phyloP scores from a whole-genome alignment of 169 alveolate genomes.

The Amoebophrya sp. region DNA sequence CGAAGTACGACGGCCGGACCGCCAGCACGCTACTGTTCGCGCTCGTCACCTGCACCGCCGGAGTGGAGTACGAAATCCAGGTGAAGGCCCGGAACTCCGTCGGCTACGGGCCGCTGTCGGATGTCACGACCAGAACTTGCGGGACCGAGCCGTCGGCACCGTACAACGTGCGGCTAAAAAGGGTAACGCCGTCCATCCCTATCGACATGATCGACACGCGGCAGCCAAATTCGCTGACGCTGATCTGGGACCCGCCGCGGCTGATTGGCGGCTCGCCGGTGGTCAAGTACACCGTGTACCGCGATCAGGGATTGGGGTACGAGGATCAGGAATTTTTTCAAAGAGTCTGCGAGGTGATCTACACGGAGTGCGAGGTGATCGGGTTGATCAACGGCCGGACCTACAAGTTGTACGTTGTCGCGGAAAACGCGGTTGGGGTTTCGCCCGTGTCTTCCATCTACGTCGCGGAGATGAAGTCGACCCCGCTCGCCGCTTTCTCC shows the following conservation, averaged over 20 bases:
- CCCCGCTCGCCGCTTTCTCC: background rate
- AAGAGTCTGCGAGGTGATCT: background rate
- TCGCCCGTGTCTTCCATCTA: background rate
- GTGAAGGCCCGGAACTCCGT: conserved; percentile 30
- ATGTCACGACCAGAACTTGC: background rate
- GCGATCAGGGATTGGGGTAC: background rate
- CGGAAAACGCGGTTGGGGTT: background rate
- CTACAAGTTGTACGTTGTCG: conserved; percentile 17
- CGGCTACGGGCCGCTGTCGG: background rate
- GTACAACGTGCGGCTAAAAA: background rate
- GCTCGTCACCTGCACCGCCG: background rate
- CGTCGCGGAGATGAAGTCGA: conserved; percentile 22
- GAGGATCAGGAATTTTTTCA: background rate
- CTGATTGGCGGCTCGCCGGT: background rate
- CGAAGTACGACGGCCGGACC: conserved; percentile 13
- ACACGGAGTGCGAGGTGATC: background rate
- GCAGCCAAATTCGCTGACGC: background rate
- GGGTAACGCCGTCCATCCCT: background rate
- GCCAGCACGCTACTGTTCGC: background rate
- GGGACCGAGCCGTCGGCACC: background rate
- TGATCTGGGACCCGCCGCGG: conserved; percentile 22
- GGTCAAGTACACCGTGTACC: background rate
- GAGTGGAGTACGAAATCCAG: background rate
- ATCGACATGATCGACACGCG: conserved; percentile 21
- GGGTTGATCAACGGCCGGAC: conserved; percentile 14